A percentile compares a stretch with the other conserved stretches of the same genome.
These are phyloP conservation scores for Lentinus polychrous DNA, from an alignment of 1,284 basidiomycete species.

Conservation along the genomic window DNA sequence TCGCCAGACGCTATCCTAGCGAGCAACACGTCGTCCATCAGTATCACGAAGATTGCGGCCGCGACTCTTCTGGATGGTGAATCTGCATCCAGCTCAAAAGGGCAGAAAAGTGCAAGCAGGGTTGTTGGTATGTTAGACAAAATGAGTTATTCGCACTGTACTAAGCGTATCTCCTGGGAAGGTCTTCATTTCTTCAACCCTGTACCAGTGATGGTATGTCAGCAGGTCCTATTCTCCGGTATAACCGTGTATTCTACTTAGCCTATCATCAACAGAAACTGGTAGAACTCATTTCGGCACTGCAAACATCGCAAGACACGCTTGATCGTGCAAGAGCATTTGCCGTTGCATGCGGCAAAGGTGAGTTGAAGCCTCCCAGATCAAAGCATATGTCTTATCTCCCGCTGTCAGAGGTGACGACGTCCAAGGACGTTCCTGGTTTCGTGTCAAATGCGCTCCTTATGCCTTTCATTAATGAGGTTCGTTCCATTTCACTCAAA, in stretches of 20 bases:
- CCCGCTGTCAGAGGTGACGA: slow-evolving; percentile 64
- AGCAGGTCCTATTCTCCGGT: neutral
- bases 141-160: slow-evolving; percentile 1
- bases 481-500: slow-evolving; percentile 19
- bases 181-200: slow-evolving; percentile 96
- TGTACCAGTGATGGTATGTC: slow-evolving; percentile 82
- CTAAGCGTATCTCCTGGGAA: slow-evolving; percentile 19
- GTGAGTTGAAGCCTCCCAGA: slow-evolving; percentile 29
- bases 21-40: slow-evolving; percentile 92
- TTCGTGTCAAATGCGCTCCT: slow-evolving; percentile 85
- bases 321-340: slow-evolving; percentile 77
- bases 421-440: slow-evolving; percentile 86
- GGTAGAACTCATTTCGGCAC: slow-evolving; percentile 86
- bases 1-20: slow-evolving; percentile 79
- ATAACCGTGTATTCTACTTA: neutral
- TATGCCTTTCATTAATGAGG: slow-evolving; percentile 91
- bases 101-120: slow-evolving; percentile 54
- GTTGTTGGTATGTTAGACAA: slow-evolving; percentile 56
- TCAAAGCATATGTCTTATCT: neutral
- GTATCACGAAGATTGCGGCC: slow-evolving; percentile 89
- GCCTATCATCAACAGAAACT: slow-evolving; percentile 57
- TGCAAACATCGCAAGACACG: slow-evolving; percentile 81
- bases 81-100: slow-evolving; percentile 53
- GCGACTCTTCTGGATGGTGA: slow-evolving; percentile 56
- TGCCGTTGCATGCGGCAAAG: slow-evolving; percentile 87